phyloP scores from a whole-genome alignment of 2,329 filamentous ascomycete species.

The Hypoxylon sp. region DNA sequence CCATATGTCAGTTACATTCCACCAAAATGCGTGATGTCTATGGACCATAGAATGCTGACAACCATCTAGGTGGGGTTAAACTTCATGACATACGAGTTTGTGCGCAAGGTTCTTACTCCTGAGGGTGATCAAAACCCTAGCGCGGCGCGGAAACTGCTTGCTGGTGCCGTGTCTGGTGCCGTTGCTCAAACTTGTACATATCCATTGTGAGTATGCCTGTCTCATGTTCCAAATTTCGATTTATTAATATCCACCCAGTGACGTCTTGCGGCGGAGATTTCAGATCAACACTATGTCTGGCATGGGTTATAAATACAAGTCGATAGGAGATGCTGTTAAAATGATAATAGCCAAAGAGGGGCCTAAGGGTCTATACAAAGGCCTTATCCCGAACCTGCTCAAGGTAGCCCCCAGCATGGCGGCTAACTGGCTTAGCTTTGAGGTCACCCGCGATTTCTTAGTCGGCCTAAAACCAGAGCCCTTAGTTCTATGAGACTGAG shows the following conservation, averaged over 20 bases:
- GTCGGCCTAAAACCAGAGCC: constrained; percentile 64
- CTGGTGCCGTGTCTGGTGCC: constrained; percentile 93
- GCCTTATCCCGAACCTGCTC: constrained; percentile 91
- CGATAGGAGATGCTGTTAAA: constrained; percentile 81
- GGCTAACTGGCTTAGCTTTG: constrained; percentile 97
- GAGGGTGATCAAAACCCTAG: constrained; percentile 87
- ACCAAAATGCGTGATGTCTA: neutral
- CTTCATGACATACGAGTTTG: constrained; percentile 97
- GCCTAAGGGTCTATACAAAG: constrained; percentile 88
- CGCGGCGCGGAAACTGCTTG: constrained; percentile 80
- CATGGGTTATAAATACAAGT: constrained; percentile 95
- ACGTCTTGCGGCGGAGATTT: constrained; percentile 91
- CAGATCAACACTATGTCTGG: constrained; percentile 99
- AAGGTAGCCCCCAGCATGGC: constrained; percentile 99
- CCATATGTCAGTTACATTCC: constrained; percentile 73
- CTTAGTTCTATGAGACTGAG: constrained; percentile 36
- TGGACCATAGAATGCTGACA: constrained; percentile 31
- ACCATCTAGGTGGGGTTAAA: constrained; percentile 81
- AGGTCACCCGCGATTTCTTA: constrained; percentile 89
- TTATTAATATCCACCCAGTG: constrained; percentile 59
- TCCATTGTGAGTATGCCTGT: constrained; percentile 77
- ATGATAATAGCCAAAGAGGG: constrained; percentile 88
- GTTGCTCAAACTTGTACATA: constrained; percentile 98
- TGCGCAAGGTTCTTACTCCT: constrained; percentile 82
- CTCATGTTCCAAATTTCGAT: neutral